Evolutionary conservation across 1,284 basidiomycete species (phyloP).

Genomic region (Boletus sp.): DNA sequence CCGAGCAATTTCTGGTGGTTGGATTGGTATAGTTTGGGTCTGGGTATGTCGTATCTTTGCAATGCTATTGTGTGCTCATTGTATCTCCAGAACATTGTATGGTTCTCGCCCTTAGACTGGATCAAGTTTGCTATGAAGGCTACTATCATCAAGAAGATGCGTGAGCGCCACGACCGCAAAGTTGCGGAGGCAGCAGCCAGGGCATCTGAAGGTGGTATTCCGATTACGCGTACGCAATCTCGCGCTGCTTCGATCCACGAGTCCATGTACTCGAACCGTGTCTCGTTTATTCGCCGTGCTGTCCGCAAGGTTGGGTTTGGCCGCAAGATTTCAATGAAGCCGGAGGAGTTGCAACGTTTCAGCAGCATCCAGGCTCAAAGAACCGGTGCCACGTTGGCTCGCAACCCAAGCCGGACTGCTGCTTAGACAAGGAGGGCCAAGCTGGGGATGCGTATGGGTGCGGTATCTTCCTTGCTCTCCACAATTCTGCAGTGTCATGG

Average conservation of each 20-base stretch:
- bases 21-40: slow-evolving; percentile 97
- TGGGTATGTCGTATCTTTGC: slow-evolving; percentile 62
- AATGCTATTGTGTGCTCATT: not conserved
- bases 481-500: slow-evolving; percentile 10
- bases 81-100: slow-evolving; percentile 72
- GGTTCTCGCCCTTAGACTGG: slow-evolving; percentile 92
- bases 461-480: slow-evolving; percentile 1
- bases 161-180: slow-evolving; percentile 53
- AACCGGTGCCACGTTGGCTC: slow-evolving; percentile 70
- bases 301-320: slow-evolving; percentile 83
- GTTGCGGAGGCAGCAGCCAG: slow-evolving; percentile 37
- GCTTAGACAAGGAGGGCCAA: slow-evolving; percentile 27
- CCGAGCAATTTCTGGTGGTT: slow-evolving; percentile 75
- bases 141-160: slow-evolving; percentile 82
- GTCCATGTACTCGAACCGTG: slow-evolving; percentile 91
- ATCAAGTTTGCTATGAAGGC: slow-evolving; percentile 97
- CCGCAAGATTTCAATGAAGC: slow-evolving; percentile 74
- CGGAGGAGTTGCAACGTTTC: slow-evolving; percentile 81
- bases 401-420: slow-evolving; percentile 65
- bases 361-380: slow-evolving; percentile 80
- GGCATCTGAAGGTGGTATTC: slow-evolving; percentile 55
- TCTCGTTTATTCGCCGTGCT: slow-evolving; percentile 83
- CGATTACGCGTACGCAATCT: slow-evolving; percentile 83
- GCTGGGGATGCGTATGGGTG: slow-evolving; percentile 20
- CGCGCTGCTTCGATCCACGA: slow-evolving; percentile 91